phyloP scores from a whole-genome alignment of 768 basidiomycete genomes.

The Collybiopsis confluens region DNA sequence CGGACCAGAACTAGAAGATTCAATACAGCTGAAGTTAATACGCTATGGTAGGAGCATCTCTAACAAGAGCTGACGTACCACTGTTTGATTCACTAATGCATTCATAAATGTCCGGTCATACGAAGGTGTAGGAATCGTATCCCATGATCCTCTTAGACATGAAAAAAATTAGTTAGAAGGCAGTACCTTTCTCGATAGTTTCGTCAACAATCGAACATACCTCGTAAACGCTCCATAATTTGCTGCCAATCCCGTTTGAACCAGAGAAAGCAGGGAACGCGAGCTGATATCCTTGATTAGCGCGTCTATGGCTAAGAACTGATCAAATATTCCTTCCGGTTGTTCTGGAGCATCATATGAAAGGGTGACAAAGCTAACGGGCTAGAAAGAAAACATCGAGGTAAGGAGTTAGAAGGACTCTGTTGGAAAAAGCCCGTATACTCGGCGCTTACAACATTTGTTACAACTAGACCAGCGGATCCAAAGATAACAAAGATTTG shows the following conservation, averaged over 20 bases:
- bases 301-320: conserved; percentile 24
- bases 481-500: conserved; percentile 42
- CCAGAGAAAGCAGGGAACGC: too few species aligned
- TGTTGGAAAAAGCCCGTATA: conserved; percentile 6
- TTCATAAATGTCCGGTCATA: conserved; percentile 19
- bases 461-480: conserved; percentile 27
- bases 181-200: conserved; percentile 29
- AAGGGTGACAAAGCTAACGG: conserved; percentile 16
- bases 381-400: too few species aligned
- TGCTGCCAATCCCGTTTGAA: too few species aligned
- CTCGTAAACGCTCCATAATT: too few species aligned
- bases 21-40: too few species aligned
- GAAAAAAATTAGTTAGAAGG: conserved; percentile 37
- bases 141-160: conserved; percentile 31
- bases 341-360: conserved; percentile 40
- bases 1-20: too few species aligned
- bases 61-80: conserved; percentile 18
- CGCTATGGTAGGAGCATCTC: too few species aligned
- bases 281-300: conserved; percentile 27
- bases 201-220: too few species aligned
- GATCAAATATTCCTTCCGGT: conserved; percentile 32
- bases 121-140: conserved; percentile 24
- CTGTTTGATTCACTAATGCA: conserved; percentile 23
- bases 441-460: neutral
- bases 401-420: too few species aligned